Base-by-base conservation (phyloP, 352 stramenopile species). In the Peronospora destructor region DNA sequence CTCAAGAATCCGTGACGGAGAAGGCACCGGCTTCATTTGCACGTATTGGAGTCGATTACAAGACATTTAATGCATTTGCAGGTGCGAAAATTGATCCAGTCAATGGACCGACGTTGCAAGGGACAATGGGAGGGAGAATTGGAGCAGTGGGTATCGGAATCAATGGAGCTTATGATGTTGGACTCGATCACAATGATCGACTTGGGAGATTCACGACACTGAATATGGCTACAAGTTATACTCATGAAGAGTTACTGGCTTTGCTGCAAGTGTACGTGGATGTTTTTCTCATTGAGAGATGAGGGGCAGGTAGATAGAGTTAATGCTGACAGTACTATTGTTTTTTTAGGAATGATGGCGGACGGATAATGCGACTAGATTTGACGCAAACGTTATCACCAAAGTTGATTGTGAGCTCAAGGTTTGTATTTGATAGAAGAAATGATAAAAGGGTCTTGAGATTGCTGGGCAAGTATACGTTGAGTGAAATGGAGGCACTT, bases 21-120 rank as follows among this genome's bases (percentile, higher is more conserved):
- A 84, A 81, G 36, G 66, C 68, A 47, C 74, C 76, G 4, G 65
- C 66, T 23, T 87, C 73, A 16, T 87, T 87, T 53, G 79, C 79
- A 19, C 76, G 71, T 19, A 83, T 90, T 34, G 79, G 79, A 21
- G 81, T 68, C 41, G 74, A 87, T 48, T 85, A 85, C 52, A 73
- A 67, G 40, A 66, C 74, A 29, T 30, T 25, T 1, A 40, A 42
- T 16, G 14, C 73, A 0, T 87, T 87, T 47, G 74, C 66, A 11
- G 79, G 74, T 16, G 68, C 69, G 21, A 85, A 85, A 50, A 85
- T 90, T 41, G 79, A 90, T 47, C 76, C 76, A 9, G 79, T 90
- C 0, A 90, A 90, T 61, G 79, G 79, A 4, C 79, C 79, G 12
- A 90, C 79, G 33, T 53, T 90, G 23, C 62, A 87, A 42, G 75